These are phyloP conservation scores for Candida takata DNA, from an alignment of 805 yeast genomes.

Conservation along the genomic window DNA sequence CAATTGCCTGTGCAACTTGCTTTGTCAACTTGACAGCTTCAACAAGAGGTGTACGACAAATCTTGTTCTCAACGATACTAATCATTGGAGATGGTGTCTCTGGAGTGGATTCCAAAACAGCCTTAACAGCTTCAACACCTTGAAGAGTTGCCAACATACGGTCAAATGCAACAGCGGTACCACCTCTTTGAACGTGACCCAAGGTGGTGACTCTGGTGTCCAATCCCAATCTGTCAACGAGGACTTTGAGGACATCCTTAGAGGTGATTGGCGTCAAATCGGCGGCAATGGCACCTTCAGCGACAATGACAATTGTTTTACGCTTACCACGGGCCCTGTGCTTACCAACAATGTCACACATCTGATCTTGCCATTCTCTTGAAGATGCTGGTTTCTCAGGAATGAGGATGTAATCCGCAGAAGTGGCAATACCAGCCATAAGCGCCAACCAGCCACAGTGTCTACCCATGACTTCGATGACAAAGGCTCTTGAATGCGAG, in stretches of 20 bases:
- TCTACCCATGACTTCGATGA: constrained; percentile 84
- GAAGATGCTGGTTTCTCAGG: constrained; percentile 72
- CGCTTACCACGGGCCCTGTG: constrained; percentile 71
- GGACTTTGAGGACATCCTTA: constrained; percentile 55
- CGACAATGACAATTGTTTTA: constrained; percentile 72
- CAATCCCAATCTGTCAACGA: constrained; percentile 58
- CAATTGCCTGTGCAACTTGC: constrained; percentile 65
- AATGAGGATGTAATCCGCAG: constrained; percentile 75
- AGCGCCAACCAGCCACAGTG: constrained; percentile 86
- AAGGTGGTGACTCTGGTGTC: constrained; percentile 74
- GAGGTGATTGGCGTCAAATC: constrained; percentile 63
- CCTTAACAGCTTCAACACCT: constrained; percentile 78
- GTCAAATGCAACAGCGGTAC: constrained; percentile 72
- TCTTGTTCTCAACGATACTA: constrained; percentile 63
- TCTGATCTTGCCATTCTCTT: constrained; percentile 58
- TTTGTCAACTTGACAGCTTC: constrained; percentile 70
- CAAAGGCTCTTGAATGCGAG: constrained; percentile 78
- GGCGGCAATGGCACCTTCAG: constrained; percentile 76
- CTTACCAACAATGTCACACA: constrained; percentile 53
- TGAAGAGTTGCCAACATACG: constrained; percentile 67
- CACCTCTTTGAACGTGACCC: constrained; percentile 83
- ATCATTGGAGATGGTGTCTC: constrained; percentile 77
- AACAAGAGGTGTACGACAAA: constrained; percentile 58
- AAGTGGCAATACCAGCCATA: constrained; percentile 73
- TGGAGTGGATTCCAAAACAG: constrained; percentile 61